Percentiles rank a stretch among this genome's conserved stretches.
Evolutionary conservation across 345 rosid species (phyloP).

Genomic region (Salix arbutifolia): DNA sequence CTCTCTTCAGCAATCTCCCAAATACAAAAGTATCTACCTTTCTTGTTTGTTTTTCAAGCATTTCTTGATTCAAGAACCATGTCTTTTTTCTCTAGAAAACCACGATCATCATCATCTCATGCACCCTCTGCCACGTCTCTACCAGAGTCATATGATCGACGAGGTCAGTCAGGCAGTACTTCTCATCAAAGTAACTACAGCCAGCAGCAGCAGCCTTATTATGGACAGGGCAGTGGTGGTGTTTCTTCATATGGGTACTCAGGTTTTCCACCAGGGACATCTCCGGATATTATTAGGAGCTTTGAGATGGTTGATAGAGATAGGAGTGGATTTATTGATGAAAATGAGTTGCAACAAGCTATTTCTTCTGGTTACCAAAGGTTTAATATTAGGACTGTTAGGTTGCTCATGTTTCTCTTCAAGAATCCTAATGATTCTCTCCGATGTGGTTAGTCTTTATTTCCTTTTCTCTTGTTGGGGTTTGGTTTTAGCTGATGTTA

Average conservation of each 20-base stretch:
- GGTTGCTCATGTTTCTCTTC: conserved; percentile 62
- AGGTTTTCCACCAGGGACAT: conserved; percentile 49
- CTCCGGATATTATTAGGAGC: conserved; percentile 47
- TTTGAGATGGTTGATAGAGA: conserved; percentile 59
- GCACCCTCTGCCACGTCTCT: conserved; percentile 49
- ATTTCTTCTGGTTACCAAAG: conserved; percentile 47
- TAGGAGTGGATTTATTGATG: conserved; percentile 61
- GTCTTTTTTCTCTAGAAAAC: neutral
- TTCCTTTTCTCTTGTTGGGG: neutral
- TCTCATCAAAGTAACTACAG: conserved; percentile 16
- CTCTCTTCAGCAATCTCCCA: neutral
- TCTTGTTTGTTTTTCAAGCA: neutral
- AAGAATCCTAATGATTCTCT: conserved; percentile 48
- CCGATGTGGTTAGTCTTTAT: conserved; percentile 37
- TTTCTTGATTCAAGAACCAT: neutral
- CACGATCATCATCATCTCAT: neutral
- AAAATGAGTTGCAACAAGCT: conserved; percentile 55
- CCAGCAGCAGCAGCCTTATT: conserved; percentile 9
- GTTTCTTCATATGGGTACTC: conserved; percentile 15
- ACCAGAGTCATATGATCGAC: conserved; percentile 30
- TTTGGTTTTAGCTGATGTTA: neutral
- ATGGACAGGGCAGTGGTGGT: conserved; percentile 14
- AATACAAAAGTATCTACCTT: neutral
- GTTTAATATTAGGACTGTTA: conserved; percentile 46
- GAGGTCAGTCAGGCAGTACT: neutral